Conservation (phyloP, 768 basidiomycete species). For the Exidia glandulosa region DNA sequence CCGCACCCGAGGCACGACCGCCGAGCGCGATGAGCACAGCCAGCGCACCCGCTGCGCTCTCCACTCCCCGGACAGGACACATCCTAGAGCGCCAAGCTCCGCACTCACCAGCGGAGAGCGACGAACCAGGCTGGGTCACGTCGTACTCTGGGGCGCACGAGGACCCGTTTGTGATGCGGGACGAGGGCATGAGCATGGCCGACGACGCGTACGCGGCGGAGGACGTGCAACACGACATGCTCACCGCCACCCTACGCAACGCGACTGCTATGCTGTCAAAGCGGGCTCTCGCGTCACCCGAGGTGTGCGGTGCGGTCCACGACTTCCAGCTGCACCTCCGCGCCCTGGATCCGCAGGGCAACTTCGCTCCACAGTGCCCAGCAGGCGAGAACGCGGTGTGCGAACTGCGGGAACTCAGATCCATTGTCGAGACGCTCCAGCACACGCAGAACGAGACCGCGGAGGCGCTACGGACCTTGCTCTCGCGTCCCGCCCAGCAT, state of each 20-base stretch:
- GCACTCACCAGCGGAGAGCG: no score
- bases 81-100: no score
- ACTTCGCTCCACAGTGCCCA: background rate
- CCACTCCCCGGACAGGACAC: no score
- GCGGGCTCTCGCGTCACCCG: background rate
- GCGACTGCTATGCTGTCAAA: background rate
- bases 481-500: no score
- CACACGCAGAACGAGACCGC: background rate
- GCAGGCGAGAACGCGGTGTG: background rate
- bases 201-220: background rate
- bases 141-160: no score
- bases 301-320: background rate
- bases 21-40: background rate
- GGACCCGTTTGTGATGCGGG: no score
- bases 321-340: background rate
- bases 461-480: background rate
- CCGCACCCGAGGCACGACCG: background rate
- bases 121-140: no score
- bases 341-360: background rate
- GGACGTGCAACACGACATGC: background rate
- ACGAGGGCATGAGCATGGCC: no score
- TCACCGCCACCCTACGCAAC: background rate
- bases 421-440: background rate
- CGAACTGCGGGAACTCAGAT: background rate
- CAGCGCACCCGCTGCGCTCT: no score